Base-by-base conservation (phyloP, 371 early-diverging fungal genomes). In the Mortierella sp. region DNA sequence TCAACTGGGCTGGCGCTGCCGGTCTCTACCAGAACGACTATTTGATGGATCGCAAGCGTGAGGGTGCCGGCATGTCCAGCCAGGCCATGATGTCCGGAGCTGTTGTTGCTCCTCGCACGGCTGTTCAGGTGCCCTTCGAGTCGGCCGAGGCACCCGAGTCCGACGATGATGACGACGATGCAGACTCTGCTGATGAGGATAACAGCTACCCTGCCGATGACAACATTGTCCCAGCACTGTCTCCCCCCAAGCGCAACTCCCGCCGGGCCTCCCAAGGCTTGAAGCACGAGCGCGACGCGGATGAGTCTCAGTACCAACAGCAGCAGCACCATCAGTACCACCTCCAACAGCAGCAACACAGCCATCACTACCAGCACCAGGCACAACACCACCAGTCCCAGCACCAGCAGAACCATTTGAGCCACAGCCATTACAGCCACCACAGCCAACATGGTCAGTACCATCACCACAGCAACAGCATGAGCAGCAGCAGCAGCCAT, bases 31-130 rank as follows among this genome's bases (percentile, higher is more conserved):
- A 83, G 28, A 75, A 73, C 48, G 83, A 83, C 31, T 80, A 71
- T 50, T 43, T 83, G 69, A 64, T 83, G 54, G 83, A 83, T 73
- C 83, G 80, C 74, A 83, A 83, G 75, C 83, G 77, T 28, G 80
- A 83, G n/a, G 80, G 71, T 11, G 74, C 79, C 28, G 77, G 51
- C 8, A 67, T 59, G 37, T 34, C 74, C 19, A 74, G 78, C 43
- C 43, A 73, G 51, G 24, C 73, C n/a, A 70, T 69, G n/a, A 74
- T 59, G 50, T 67, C 82, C 50, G 74, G 77, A 13, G 59, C 77
- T 5, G 74, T 81, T 26, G 73, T 73, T 57, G 76, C 81, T 16
- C 59, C 76, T 28, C 55, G 53, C 31, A 14, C 80, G 10, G 69
- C 48, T 28, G 79, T 76, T 64, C 79, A 77, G 74, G 75, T 77